Conservation (phyloP, 2,329 filamentous ascomycete species). For the Fusarium heterosporum region DNA sequence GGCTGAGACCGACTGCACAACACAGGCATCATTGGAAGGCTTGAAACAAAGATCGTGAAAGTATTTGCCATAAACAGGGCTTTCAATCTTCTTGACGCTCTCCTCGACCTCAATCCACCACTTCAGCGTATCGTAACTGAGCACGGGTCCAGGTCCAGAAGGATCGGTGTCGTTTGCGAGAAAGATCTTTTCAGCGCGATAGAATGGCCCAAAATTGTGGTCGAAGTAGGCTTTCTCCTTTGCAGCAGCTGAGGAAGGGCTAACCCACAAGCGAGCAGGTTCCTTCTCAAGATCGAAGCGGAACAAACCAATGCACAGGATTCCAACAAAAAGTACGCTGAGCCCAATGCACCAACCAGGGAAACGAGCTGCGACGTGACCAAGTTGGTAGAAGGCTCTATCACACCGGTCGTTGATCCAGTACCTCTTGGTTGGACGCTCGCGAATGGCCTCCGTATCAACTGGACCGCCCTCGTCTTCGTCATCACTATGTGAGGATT, state of each 20-base stretch:
- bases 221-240: constrained; percentile 97
- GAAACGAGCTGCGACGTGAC: constrained; percentile 83
- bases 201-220: constrained; percentile 92
- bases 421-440: constrained; percentile 83
- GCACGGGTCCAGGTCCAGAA: constrained; percentile 76
- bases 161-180: constrained; percentile 85
- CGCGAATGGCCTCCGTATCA: constrained; percentile 79
- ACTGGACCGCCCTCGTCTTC: constrained; percentile 90
- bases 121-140: constrained; percentile 86
- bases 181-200: constrained; percentile 92
- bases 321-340: constrained; percentile 78
- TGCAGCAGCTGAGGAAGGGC: constrained; percentile 88
- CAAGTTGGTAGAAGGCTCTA: constrained; percentile 81
- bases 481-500: constrained; percentile 85
- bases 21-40: constrained; percentile 87
- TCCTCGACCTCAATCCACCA: constrained; percentile 97
- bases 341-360: constrained; percentile 83
- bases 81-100: constrained; percentile 78
- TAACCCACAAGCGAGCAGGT: constrained; percentile 95
- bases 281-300: constrained; percentile 90
- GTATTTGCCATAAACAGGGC: constrained; percentile 73
- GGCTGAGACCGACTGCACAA: constrained; percentile 90
- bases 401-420: constrained; percentile 86
- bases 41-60: constrained; percentile 94
- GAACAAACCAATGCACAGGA: constrained; percentile 89